These are phyloP conservation scores for Pseudoscleropodium purum DNA, from an alignment of 225 moss, liverwort and hornwort species.

Conservation along the genomic window DNA sequence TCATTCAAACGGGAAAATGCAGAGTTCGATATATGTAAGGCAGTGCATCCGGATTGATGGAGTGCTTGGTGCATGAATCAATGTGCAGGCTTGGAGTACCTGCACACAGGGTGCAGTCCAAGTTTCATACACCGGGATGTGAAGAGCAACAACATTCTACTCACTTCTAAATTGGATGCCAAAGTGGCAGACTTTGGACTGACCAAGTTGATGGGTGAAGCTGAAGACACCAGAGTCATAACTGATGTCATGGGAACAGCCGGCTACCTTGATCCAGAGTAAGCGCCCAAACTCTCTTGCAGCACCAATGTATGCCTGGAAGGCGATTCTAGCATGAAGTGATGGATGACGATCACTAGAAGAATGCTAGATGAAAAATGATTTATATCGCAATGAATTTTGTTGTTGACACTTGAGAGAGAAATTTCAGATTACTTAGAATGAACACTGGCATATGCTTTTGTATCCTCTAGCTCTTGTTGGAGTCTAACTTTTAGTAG, in stretches of 20 bases:
- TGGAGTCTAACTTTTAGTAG: neutral
- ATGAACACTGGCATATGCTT: neutral
- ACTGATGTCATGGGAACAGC: slow-evolving; percentile 44
- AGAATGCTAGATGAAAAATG: neutral
- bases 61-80: neutral
- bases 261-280: slow-evolving; percentile 77
- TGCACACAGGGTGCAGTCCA: slow-evolving; percentile 40
- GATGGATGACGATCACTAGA: neutral
- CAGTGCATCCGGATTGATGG: neutral
- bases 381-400: too few species aligned
- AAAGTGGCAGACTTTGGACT: slow-evolving; percentile 57
- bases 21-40: neutral
- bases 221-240: slow-evolving; percentile 12
- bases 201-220: slow-evolving; percentile 14
- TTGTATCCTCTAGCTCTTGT: fast-evolving
- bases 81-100: slow-evolving; percentile 41
- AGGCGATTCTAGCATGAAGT: neutral
- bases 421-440: neutral
- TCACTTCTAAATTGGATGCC: slow-evolving; percentile 8
- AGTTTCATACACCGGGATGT: slow-evolving; percentile 56
- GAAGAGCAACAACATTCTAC: slow-evolving; percentile 48
- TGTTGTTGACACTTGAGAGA: too few species aligned
- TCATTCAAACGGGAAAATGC: neutral
- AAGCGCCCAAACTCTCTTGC: neutral
- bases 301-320: neutral